Base-by-base conservation (phyloP, 805 yeast species). In the Yamadazyma paraphyllophila region DNA sequence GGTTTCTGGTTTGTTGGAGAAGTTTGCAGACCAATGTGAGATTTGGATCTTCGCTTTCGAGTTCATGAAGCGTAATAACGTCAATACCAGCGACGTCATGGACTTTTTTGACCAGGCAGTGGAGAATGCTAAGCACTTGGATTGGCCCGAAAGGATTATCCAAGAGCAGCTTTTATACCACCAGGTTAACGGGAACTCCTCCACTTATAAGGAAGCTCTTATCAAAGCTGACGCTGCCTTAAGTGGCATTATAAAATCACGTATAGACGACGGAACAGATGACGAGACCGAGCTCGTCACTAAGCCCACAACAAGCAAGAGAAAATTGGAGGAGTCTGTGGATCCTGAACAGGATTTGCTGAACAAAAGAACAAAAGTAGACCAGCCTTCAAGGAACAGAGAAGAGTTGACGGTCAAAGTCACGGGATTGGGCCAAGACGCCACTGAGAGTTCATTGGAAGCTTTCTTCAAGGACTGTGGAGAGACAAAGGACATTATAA, bases 401-500 rank as follows among this genome's bases (percentile, higher is more conserved):
- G 95, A 88, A 60, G 65, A 75, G 20, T 67, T 72, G 12, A 72
- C 86, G 0, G 74, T 86, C 0, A 62, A 80, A n/a, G 81, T 85
- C 0, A 58, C 64, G 1, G 72, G 77, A 33, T 52, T 86, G 2
- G 77, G 84, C 0, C 31, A 46, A 0, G 57, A 62, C 7, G 58
- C 64, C 2, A 65, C 71, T 8, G 77, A 77, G 41, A 47, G 53
- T 2, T 67, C 69, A 3, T 41, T 85, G 1, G 43, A 51, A 2
- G 53, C 56, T 1, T 73, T 78, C 43, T 84, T 88, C 57, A 48
- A 60, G 32, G 85, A 79, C 24, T 87, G 91, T 62, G 95, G 94
- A 1, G 56, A 49, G 0, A 71, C 82, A 3, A 56, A 62, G 29
- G 71, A 71, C 13, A 51, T 79, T 1, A 61, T 58, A 0, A 36